A percentile compares a stretch with the other conserved stretches of the same genome.
These are phyloP conservation scores for Hyphopichia wangnamkhiaoensis DNA, from an alignment of 1,139 yeast genomes.

Conservation along the genomic window DNA sequence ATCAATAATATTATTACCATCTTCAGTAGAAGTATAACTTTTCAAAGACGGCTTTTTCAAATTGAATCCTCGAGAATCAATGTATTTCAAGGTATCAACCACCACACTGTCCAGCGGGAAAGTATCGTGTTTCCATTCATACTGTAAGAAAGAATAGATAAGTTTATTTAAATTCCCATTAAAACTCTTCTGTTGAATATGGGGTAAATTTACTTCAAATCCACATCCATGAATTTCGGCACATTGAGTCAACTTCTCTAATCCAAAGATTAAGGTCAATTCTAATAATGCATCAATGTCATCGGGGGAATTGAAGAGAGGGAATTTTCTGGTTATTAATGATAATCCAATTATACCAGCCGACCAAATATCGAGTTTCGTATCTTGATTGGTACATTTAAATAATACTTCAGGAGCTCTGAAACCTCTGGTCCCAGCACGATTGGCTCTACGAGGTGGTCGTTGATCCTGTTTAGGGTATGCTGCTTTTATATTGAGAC, in stretches of 20 bases:
- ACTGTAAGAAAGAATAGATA: slow-evolving; percentile 28
- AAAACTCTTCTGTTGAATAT: slow-evolving; percentile 15
- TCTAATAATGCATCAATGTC: slow-evolving; percentile 91
- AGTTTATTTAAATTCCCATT: slow-evolving; percentile 37
- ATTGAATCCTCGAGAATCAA: slow-evolving; percentile 1
- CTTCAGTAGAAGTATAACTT: background rate
- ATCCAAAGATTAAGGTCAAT: slow-evolving; percentile 80
- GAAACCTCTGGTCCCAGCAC: slow-evolving; percentile 98
- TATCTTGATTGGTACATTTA: slow-evolving; percentile 82
- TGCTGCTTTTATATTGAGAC: slow-evolving; percentile 56
- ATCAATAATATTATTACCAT: slow-evolving; percentile 6
- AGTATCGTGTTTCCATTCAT: slow-evolving; percentile 36
- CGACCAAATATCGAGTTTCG: slow-evolving; percentile 88
- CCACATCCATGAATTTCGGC: slow-evolving; percentile 90
- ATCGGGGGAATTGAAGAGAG: slow-evolving; percentile 86
- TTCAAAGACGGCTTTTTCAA: slow-evolving; percentile 3
- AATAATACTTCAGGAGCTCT: slow-evolving; percentile 92
- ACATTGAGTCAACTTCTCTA: slow-evolving; percentile 68
- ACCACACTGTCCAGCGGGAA: slow-evolving; percentile 43
- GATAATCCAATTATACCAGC: slow-evolving; percentile 86
- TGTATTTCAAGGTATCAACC: slow-evolving; percentile 32
- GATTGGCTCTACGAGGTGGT: slow-evolving; percentile 88
- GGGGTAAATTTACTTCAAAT: slow-evolving; percentile 59
- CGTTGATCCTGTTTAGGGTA: slow-evolving; percentile 81
- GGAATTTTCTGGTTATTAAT: slow-evolving; percentile 71